phyloP scores from a whole-genome alignment of 352 stramenopile species.

The Globisporangium irregulare region DNA sequence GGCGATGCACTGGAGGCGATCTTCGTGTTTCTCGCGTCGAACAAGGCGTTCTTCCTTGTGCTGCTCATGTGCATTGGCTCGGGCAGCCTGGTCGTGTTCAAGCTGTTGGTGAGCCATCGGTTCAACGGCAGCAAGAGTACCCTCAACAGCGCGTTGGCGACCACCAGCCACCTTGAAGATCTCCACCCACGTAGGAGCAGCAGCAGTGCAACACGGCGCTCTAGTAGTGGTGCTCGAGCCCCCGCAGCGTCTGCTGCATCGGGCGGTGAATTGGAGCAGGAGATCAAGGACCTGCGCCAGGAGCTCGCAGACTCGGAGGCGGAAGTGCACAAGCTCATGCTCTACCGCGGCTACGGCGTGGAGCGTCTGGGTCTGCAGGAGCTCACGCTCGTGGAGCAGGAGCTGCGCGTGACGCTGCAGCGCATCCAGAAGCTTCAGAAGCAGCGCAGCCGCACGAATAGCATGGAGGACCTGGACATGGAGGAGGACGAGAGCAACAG shows the following conservation, averaged over 20 bases:
- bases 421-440: conserved; percentile 44
- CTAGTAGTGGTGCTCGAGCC: neutral
- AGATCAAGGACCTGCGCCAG: conserved; percentile 63
- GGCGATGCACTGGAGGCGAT: conserved; percentile 57
- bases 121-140: conserved; percentile 14
- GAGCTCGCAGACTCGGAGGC: conserved; percentile 74
- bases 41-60: conserved; percentile 48
- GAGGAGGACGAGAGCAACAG: conserved; percentile 8
- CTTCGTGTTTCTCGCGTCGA: conserved; percentile 38
- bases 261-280: conserved; percentile 39
- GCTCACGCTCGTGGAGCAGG: conserved; percentile 48
- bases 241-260: neutral
- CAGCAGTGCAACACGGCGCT: conserved; percentile 1
- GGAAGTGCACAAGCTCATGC: conserved; percentile 71
- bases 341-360: conserved; percentile 74
- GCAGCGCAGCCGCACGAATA: neutral
- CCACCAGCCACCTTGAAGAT: neutral
- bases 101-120: conserved; percentile 34
- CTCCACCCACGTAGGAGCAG: neutral
- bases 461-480: conserved; percentile 11
- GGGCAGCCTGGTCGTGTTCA: conserved; percentile 38
- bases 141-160: conserved; percentile 1
- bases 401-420: conserved; percentile 55
- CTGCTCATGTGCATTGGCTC: conserved; percentile 48
- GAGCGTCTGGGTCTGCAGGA: conserved; percentile 44